Conservation (phyloP, 1,284 basidiomycete genomes). For the Porogramme epimiltina region DNA sequence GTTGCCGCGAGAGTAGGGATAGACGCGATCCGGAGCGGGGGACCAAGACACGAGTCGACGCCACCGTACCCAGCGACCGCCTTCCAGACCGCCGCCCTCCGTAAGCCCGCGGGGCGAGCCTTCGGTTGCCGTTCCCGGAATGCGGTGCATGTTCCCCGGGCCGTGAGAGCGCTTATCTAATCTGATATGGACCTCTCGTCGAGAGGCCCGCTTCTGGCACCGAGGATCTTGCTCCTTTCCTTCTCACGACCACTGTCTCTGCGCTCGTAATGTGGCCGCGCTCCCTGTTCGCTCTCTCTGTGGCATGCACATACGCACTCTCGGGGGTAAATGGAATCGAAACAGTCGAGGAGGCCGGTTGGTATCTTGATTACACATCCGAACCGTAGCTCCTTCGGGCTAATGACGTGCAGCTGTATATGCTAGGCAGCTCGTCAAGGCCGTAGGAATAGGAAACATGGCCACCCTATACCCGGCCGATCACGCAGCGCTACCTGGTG, state of each 20-base stretch:
- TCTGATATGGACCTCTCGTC: slow-evolving; percentile 1
- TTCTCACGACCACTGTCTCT: neutral
- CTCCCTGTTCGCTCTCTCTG: neutral
- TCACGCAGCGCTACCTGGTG: slow-evolving; percentile 44
- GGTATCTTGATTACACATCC: neutral
- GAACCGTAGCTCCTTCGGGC: neutral
- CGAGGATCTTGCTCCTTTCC: neutral
- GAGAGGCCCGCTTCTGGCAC: neutral
- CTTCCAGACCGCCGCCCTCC: too few relatives aligned
- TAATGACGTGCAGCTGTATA: slow-evolving; percentile 37
- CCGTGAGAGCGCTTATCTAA: neutral
- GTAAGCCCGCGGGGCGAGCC: too few relatives aligned
- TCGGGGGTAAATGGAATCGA: slow-evolving; percentile 15
- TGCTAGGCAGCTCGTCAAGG: slow-evolving; percentile 44
- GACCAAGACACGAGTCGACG: too few relatives aligned
- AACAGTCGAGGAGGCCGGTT: slow-evolving; percentile 34
- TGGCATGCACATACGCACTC: neutral
- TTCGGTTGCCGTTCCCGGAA: neutral
- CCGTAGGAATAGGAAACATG: slow-evolving; percentile 47
- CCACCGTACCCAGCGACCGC: too few relatives aligned
- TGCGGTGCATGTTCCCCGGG: neutral
- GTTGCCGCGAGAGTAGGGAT: slow-evolving; percentile 2
- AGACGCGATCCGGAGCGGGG: too few relatives aligned
- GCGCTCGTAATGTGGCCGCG: slow-evolving; percentile 7
- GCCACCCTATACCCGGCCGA: slow-evolving; percentile 49